Conservation (phyloP, 495 filamentous ascomycete genomes). For the Pseudomonodictys pantanalensis region DNA sequence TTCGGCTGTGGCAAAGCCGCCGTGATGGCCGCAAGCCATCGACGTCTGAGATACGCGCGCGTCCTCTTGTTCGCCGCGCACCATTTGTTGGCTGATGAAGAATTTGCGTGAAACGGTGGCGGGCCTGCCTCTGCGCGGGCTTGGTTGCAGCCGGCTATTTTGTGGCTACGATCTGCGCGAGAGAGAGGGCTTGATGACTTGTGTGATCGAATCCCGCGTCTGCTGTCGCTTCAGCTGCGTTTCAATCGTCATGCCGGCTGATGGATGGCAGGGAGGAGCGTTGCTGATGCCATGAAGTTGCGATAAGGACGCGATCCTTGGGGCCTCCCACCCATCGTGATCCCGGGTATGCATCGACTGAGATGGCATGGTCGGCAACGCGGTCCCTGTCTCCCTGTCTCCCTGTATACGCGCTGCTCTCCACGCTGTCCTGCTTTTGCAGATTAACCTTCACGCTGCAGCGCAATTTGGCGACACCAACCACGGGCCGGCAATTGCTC, state of each 20-base stretch:
- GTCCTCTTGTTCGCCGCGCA: background rate
- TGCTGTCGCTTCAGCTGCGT: background rate
- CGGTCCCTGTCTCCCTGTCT: no score
- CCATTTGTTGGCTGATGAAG: background rate
- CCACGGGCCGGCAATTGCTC: background rate
- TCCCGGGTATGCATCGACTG: no score
- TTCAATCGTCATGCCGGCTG: background rate
- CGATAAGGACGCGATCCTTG: conserved; percentile 1
- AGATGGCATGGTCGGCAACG: no score
- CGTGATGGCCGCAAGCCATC: conserved; percentile 3
- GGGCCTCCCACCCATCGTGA: background rate
- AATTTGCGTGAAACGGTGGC: conserved; percentile 15
- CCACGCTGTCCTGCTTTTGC: background rate
- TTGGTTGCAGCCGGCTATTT: background rate
- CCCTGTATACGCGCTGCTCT: background rate
- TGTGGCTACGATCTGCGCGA: conserved; percentile 5
- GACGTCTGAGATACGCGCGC: conserved; percentile 1
- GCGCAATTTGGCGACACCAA: background rate
- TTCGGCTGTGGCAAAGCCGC: conserved; percentile 21
- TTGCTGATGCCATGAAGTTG: background rate
- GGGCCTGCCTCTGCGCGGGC: background rate
- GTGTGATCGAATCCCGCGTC: background rate
- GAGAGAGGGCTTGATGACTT: no score
- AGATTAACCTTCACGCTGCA: background rate
- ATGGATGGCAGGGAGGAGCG: background rate